Evolutionary conservation across 2,329 filamentous ascomycete genomes (phyloP).

Genomic region (Talaromyces pinophilus): DNA sequence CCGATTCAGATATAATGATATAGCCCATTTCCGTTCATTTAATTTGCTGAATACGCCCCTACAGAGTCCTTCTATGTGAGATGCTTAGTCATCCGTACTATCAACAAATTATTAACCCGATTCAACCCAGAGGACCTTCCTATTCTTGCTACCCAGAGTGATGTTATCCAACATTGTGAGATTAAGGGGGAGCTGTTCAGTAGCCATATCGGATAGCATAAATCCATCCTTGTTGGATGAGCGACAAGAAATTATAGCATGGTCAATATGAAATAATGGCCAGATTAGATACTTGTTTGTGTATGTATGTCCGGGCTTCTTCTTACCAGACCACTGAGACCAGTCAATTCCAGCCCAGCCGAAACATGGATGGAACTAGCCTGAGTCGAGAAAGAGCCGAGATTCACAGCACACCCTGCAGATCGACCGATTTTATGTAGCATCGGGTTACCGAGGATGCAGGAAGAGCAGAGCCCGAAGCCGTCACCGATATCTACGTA

Average conservation of each 20-base stretch:
- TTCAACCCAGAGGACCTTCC: background rate
- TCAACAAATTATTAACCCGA: too few relatives aligned
- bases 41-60: too few relatives aligned
- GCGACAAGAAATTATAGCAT: background rate
- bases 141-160: background rate
- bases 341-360: background rate
- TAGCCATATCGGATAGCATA: background rate
- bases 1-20: background rate
- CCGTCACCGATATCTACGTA: background rate
- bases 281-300: background rate
- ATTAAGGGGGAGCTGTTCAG: background rate
- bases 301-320: background rate
- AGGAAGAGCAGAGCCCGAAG: background rate
- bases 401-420: background rate
- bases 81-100: too few relatives aligned
- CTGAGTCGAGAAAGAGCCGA: background rate
- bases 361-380: background rate
- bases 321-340: background rate
- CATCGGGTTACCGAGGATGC: slow-evolving; percentile 7
- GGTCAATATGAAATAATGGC: background rate
- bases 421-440: background rate
- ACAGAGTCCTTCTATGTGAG: too few relatives aligned
- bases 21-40: too few relatives aligned
- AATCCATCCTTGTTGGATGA: background rate
- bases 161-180: background rate